A percentile compares a stretch with the other conserved stretches of the same genome.
Evolutionary conservation across 1,139 yeast species (phyloP).

Genomic region (Scheffersomyces lignicola): DNA sequence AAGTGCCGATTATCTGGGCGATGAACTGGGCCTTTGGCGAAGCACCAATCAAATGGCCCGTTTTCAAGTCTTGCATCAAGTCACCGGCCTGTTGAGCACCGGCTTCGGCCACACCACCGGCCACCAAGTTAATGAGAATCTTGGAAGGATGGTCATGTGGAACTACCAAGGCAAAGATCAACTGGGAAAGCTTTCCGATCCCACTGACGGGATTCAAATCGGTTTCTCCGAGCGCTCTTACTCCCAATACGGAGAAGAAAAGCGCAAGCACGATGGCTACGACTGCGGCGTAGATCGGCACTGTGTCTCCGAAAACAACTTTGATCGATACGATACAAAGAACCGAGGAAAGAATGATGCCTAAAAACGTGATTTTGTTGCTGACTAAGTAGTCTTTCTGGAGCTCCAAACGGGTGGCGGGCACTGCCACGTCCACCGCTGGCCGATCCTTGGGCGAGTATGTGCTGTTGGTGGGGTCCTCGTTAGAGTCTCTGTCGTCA

Average conservation of each 20-base stretch:
- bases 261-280: conserved; percentile 75
- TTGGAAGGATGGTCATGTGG: conserved; percentile 78
- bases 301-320: conserved; percentile 63
- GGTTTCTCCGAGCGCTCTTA: conserved; percentile 93
- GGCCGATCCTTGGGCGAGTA: conserved; percentile 4
- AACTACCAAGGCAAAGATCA: conserved; percentile 79
- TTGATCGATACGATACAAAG: conserved; percentile 67
- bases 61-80: conserved; percentile 93
- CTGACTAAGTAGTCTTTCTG: conserved; percentile 50
- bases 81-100: conserved; percentile 99
- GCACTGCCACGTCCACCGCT: background rate
- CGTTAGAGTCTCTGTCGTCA: conserved; percentile 15
- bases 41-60: conserved; percentile 90
- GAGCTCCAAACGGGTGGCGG: conserved; percentile 12
- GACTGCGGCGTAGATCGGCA: conserved; percentile 70
- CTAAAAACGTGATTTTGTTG: conserved; percentile 50
- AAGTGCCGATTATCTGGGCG: conserved; percentile 86
- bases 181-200: conserved; percentile 89
- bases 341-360: conserved; percentile 63
- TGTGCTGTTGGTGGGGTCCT: conserved; percentile 17
- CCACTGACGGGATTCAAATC: conserved; percentile 97
- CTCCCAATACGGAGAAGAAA: conserved; percentile 79
- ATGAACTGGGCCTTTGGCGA: conserved; percentile 89
- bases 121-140: conserved; percentile 79
- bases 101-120: conserved; percentile 97